A percentile compares a stretch with the other conserved stretches of the same genome.
phyloP scores from a whole-genome alignment of 2,329 filamentous ascomycete genomes.

The Fusarium sp. region DNA sequence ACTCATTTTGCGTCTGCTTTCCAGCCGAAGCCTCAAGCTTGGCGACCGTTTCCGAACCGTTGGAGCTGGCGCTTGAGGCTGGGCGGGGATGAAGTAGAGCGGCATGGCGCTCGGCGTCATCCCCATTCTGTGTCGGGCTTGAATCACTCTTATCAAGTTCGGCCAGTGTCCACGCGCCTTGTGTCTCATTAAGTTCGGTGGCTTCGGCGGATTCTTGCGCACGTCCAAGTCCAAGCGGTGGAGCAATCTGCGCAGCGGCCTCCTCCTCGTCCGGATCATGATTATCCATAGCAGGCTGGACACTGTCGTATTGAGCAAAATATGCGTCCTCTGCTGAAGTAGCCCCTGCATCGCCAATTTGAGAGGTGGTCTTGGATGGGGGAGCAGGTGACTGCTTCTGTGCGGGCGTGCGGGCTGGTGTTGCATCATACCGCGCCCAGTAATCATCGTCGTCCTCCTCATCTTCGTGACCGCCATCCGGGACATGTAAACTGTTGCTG shows the following conservation, averaged over 20 bases:
- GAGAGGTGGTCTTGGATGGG: slow-evolving; percentile 50
- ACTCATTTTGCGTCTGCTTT: slow-evolving; percentile 74
- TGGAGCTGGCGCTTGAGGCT: slow-evolving; percentile 70
- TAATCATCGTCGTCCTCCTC: slow-evolving; percentile 83
- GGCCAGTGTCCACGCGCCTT: slow-evolving; percentile 61
- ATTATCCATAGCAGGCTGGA: slow-evolving; percentile 85
- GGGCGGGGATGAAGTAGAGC: slow-evolving; percentile 71
- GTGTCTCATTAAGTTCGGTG: slow-evolving; percentile 48
- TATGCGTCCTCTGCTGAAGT: slow-evolving; percentile 76
- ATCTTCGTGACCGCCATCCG: slow-evolving; percentile 49
- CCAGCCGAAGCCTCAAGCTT: slow-evolving; percentile 71
- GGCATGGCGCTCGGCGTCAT: slow-evolving; percentile 54
- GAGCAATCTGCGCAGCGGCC: slow-evolving; percentile 52
- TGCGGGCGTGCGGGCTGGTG: slow-evolving; percentile 75
- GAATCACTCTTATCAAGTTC: slow-evolving; percentile 61
- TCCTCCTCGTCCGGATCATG: slow-evolving; percentile 83
- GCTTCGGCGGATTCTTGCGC: slow-evolving; percentile 36
- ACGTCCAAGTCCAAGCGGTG: slow-evolving; percentile 52
- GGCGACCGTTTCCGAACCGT: slow-evolving; percentile 72
- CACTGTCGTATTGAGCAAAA: slow-evolving; percentile 81
- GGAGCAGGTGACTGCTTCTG: slow-evolving; percentile 76
- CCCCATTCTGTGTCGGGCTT: slow-evolving; percentile 39
- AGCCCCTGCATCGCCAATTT: slow-evolving; percentile 42
- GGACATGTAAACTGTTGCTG: slow-evolving; percentile 33
- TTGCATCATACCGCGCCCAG: slow-evolving; percentile 84